Base-by-base conservation (phyloP, 768 basidiomycete genomes). In the Leucocoprinus birnbaumii region DNA sequence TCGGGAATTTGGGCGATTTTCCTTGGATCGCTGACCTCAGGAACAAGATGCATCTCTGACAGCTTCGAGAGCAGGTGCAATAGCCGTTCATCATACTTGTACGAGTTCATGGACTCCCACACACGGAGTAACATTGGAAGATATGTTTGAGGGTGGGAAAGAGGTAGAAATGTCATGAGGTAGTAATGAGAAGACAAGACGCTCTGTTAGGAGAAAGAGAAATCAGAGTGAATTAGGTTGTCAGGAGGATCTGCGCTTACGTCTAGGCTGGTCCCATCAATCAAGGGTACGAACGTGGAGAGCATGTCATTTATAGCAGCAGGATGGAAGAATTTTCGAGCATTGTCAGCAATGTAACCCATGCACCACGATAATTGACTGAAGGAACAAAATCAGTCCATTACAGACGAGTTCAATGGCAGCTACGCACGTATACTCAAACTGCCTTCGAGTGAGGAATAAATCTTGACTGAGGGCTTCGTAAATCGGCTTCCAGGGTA, bases 71-170 rank as follows among this genome's bases (percentile, higher is more conserved):
- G 79, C 66, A 96, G 88, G 54, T 90, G 82, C 58, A 94, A 76
- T 84, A 92, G 91, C 68, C 92, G 81, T 64, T 93, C 92, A 75
- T 94, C 92, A 73, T 85, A 94, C 70, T 86, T 81, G 68, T 90
- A 90, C 55, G 90, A 91, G 72, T 94, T 93, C 64, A 95, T 76
- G 11, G 90, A 87, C 69, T 90, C 86, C 91, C 92, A 95, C 44
- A 93, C 64, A 51, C 87, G 85, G 73, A 94, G 90, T 51, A 94
- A 76, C 80, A 89, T 87, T 50, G 83, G 87, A 51, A 85, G 78
- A 75, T 94, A 94, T 43, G 82, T 80, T 71, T 93, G 89, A 27
- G 91, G 91, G 65, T 94, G 91, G 5, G 84, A 82, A 56, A 89
- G 75, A 2, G 94, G 94, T 47, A 96, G 78, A 72, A 94, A 95